Conservation (phyloP, 768 basidiomycete species). For the Suillus placidus region DNA sequence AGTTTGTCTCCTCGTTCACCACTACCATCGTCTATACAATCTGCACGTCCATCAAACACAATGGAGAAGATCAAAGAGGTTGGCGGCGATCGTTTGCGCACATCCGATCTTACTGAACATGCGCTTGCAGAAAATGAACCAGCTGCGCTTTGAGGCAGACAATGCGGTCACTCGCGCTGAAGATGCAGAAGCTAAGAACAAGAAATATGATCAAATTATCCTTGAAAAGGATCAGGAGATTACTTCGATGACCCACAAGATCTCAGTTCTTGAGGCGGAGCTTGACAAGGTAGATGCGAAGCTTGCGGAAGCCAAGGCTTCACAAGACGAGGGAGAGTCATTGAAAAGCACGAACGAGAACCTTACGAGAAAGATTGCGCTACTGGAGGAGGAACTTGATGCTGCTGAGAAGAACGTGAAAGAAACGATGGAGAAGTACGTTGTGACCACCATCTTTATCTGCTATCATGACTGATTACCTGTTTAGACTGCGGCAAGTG, state of each 20-base stretch:
- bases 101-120: conserved; percentile 9
- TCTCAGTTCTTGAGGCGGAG: conserved; percentile 63
- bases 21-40: conserved; percentile 7
- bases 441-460: conserved; percentile 22
- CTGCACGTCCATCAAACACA: conserved; percentile 20
- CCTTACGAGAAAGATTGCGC: conserved; percentile 79
- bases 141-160: conserved; percentile 87
- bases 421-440: conserved; percentile 95
- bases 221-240: conserved; percentile 88
- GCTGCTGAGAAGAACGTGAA: conserved; percentile 94
- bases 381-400: conserved; percentile 96
- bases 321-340: conserved; percentile 66
- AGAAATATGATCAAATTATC: conserved; percentile 70
- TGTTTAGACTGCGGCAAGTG: conserved; percentile 82
- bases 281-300: conserved; percentile 72
- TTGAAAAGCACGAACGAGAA: conserved; percentile 74
- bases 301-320: conserved; percentile 65
- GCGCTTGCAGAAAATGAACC: conserved; percentile 63
- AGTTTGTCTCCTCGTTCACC: conserved; percentile 16
- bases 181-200: conserved; percentile 80
- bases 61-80: conserved; percentile 58
- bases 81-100: neutral
- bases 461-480: conserved; percentile 24
- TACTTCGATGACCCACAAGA: conserved; percentile 73
- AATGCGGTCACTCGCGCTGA: conserved; percentile 81